A percentile compares a stretch with the other conserved stretches of the same genome.
phyloP scores from a whole-genome alignment of 352 stramenopile species.

The Peronospora farinosa region DNA sequence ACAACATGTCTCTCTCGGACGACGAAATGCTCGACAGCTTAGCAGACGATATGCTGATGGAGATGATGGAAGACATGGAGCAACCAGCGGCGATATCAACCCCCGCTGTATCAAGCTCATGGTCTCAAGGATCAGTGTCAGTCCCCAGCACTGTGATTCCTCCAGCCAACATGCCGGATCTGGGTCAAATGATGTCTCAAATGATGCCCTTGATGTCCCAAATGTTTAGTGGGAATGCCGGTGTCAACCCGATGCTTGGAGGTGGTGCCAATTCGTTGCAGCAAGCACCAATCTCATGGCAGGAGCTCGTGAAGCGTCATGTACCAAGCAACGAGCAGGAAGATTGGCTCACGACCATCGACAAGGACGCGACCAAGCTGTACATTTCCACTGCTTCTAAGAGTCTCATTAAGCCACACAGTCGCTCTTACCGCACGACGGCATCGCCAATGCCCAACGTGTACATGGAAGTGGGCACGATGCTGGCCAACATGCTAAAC shows the following conservation, averaged over 20 bases:
- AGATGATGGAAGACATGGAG: constrained; percentile 39
- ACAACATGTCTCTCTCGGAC: constrained; percentile 81
- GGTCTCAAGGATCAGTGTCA: constrained; percentile 20
- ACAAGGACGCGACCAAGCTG: constrained; percentile 43
- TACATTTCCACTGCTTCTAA: constrained; percentile 28
- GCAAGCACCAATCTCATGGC: constrained; percentile 41
- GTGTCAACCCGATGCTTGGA: constrained; percentile 25
- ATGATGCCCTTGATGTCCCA: constrained; percentile 87
- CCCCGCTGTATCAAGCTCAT: constrained; percentile 25
- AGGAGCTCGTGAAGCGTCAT: constrained; percentile 63
- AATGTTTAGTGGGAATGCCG: constrained; percentile 44
- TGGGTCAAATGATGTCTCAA: constrained; percentile 79
- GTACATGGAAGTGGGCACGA: constrained; percentile 53
- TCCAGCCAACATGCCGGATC: constrained; percentile 41
- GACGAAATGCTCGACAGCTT: constrained; percentile 79
- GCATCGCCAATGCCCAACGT: constrained; percentile 47
- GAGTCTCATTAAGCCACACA: constrained; percentile 36
- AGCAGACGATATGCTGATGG: constrained; percentile 75
- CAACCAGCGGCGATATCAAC: constrained; percentile 6
- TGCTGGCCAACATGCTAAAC: constrained; percentile 58
- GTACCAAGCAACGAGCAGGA: constrained; percentile 46
- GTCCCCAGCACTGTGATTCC: constrained; percentile 1
- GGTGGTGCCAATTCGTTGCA: constrained; percentile 25
- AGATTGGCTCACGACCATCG: constrained; percentile 65
- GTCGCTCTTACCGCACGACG: constrained; percentile 52